Evolutionary conservation across 2,329 filamentous ascomycete genomes (phyloP), one percentile per base, ranked within the genome.

Genomic region (Pseudocercospora eumusae): DNA sequence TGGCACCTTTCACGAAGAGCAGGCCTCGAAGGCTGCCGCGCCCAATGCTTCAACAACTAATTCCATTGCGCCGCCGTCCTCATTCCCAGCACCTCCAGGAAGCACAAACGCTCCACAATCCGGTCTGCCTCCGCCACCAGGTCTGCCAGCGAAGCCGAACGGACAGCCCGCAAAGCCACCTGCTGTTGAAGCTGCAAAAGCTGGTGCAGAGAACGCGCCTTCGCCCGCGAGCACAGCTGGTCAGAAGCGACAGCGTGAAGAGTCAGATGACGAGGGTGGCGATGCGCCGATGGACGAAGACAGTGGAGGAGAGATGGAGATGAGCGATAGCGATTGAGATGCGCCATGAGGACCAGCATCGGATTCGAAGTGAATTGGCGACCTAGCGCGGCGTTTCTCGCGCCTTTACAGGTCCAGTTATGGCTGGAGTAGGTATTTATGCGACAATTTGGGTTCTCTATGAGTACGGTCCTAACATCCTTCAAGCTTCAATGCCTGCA

Each of bases 1-100:
- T 68, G 95, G 95, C 65, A 93, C 91, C 13, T 96, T 92, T 79
- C 88, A 88, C 73, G 83, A 90, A 27, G 57, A 60, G 47, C 61
- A 59, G 47, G 69, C 87, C 13, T 50, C 91, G 13, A 79, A 81
- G 44, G 8, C 59, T 5, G 31, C 59, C 18, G 59, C 68, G 64
- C 36, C 68, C 66, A 56, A 61, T 36, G 57, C 64, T 59, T 54
- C 52, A 8, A 53, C 40, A 15, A 31, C 61, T 23, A 45, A 36
- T 33, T 56, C 61, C 18, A 57, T 67, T 59, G 52, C 68, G 11
- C 69, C 69, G 20, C 67, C 67, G 56, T 68, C 69, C 21, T 63
- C 74, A 42, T 77, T 73, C 69, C 78, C 74, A 31, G 66, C 67
- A 21, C 67, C 68, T 23, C 69, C 71, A 13, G 67, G 66, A 10